phyloP scores from a whole-genome alignment of 2,329 filamentous ascomycete genomes.

The Epichloe festucae region DNA sequence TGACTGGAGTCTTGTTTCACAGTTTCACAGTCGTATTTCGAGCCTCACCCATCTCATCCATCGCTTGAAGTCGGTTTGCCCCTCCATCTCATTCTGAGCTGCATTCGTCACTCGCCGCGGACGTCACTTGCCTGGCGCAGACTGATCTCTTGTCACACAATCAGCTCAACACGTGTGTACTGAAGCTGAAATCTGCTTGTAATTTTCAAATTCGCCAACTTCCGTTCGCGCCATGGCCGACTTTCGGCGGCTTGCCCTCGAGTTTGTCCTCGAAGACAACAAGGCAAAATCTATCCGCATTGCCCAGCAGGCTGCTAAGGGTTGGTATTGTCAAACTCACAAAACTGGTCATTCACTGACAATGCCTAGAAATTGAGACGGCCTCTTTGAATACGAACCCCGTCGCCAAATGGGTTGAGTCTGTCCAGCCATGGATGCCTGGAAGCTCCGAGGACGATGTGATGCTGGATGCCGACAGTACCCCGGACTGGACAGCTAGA shows the following conservation, averaged over 20 bases:
- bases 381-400: constrained; percentile 30
- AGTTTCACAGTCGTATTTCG: not conserved
- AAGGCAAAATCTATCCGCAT: constrained; percentile 26
- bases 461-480: constrained; percentile 25
- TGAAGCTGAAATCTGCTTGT: not conserved
- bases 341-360: constrained; percentile 4
- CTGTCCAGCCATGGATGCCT: constrained; percentile 42
- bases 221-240: constrained; percentile 28
- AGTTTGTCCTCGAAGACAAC: constrained; percentile 41
- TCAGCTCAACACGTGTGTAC: not conserved
- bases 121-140: not conserved
- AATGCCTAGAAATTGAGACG: constrained; percentile 28
- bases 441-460: constrained; percentile 25
- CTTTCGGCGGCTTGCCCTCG: constrained; percentile 38
- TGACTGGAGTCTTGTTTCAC: not conserved
- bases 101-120: not conserved
- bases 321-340: constrained; percentile 12
- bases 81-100: not conserved
- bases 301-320: constrained; percentile 32
- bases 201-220: not conserved
- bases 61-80: not conserved
- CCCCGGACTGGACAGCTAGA: constrained; percentile 38
- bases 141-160: not conserved
- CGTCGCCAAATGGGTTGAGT: constrained; percentile 41
- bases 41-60: not conserved